Conservation (phyloP, 2,329 filamentous ascomycete species). For the Allantophomopsis lycopodina region DNA sequence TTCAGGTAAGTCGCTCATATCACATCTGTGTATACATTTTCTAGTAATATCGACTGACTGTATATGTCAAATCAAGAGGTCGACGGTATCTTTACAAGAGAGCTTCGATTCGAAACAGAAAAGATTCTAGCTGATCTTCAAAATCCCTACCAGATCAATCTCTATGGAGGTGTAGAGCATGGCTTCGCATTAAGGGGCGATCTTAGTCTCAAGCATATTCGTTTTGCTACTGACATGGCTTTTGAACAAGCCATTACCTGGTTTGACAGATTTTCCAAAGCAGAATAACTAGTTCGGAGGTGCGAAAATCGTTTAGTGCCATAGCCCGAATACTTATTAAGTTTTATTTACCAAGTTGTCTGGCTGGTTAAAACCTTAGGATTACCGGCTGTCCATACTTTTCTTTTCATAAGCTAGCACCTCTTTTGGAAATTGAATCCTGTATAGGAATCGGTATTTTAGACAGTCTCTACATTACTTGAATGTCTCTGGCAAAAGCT, state of each 20-base stretch:
- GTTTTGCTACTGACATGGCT: slow-evolving; percentile 3
- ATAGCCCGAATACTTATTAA: no score
- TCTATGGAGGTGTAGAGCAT: slow-evolving; percentile 56
- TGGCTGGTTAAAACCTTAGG: no score
- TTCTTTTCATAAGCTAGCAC: no score
- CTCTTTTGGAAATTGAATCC: no score
- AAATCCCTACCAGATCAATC: slow-evolving; percentile 48
- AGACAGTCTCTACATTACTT: no score
- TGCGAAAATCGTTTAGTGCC: no score
- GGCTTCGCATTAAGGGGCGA: slow-evolving; percentile 51
- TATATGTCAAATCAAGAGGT: slow-evolving; percentile 34
- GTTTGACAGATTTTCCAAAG: slow-evolving; percentile 26
- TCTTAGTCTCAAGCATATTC: neutral
- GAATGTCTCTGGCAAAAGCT: no score
- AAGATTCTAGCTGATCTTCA: slow-evolving; percentile 38
- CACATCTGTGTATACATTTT: no score
- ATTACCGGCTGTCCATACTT: no score
- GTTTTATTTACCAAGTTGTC: no score
- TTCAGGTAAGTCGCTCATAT: slow-evolving; percentile 37
- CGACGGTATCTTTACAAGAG: slow-evolving; percentile 45
- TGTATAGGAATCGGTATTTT: no score
- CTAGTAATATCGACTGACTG: slow-evolving; percentile 4
- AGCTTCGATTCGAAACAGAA: slow-evolving; percentile 47
- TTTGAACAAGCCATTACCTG: slow-evolving; percentile 4
- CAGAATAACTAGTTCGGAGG: neutral